Percentiles rank a stretch among this genome's conserved stretches.
phyloP scores from a whole-genome alignment of 345 rosid species.

The Carallia brachiata region DNA sequence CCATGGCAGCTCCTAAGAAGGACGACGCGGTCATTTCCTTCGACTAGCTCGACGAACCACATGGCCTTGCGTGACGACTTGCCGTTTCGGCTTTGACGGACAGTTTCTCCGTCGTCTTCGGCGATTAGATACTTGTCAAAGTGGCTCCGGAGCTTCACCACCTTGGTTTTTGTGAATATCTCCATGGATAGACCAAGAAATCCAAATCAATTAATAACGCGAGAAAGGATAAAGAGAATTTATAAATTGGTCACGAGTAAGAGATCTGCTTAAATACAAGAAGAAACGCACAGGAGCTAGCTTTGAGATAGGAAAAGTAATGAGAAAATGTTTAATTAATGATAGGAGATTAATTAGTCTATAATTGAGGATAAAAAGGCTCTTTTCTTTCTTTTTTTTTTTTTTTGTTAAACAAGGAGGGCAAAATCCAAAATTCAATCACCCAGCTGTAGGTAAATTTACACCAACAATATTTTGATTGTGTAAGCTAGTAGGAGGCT shows the following conservation, averaged over 20 bases:
- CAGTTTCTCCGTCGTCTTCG: constrained; percentile 57
- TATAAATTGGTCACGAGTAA: neutral
- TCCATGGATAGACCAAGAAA: constrained; percentile 45
- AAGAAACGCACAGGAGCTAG: no score
- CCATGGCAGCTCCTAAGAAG: constrained; percentile 62
- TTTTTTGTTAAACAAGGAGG: no score
- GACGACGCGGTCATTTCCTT: constrained; percentile 35
- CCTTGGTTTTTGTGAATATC: constrained; percentile 55
- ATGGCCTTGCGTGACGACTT: constrained; percentile 43
- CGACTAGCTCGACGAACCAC: constrained; percentile 74
- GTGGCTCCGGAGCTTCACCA: constrained; percentile 77
- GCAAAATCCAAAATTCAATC: no score
- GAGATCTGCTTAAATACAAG: neutral
- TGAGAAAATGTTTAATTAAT: no score
- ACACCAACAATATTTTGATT: no score
- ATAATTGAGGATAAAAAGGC: neutral
- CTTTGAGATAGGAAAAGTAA: no score
- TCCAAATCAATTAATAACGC: neutral
- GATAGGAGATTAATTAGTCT: no score
- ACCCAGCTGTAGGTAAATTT: no score
- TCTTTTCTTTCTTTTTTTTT: no score
- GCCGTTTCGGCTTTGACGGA: constrained; percentile 75
- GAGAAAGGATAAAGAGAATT: neutral
- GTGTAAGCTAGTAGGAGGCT: no score
- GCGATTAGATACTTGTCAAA: constrained; percentile 78